Evolutionary conservation across 768 basidiomycete species (phyloP), one percentile per base, ranked within the genome.

Genomic region (Asterophora parasitica): DNA sequence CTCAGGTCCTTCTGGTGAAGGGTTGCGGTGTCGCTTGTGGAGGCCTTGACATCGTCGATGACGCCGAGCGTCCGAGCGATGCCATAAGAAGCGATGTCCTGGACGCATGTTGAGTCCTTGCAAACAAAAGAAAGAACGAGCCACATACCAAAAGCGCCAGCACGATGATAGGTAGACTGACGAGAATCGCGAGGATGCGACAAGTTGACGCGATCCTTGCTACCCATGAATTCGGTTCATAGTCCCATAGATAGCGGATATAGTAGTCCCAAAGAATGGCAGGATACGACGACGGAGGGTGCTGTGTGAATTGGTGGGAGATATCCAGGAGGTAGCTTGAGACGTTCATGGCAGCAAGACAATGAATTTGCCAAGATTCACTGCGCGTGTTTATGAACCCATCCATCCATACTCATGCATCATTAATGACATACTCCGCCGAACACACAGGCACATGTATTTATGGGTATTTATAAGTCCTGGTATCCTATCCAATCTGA

Each of bases 61-160:
- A 88, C 75, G 28, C 88, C 88, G 42, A 92, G 74, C 5, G 87
- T 90, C 49, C 88, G 82, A 10, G 85, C 89, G 60, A 92, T 86
- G 48, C 82, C 79, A 57, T 91, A 92, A 15, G 89, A 87, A 2
- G 80, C 72, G 46, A 91, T 79, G 62, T 92, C 88, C 88, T 91
- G 58, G 15, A 37, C 40, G 19, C 52, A 46, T 44, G 35, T 31
- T 27, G 36, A 42, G 44, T 37, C 23, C 6, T 36, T 16, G 33
- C 51, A 51, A 41, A 34, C 51, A 39, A 50, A 30, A 51, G 35
- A 46, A 52, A 42, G 42, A 23, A 51, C 37, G 48, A 7, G 42
- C 7, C 12, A 70, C 80, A 49, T 68, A 88, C 88, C 62, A 80
- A 59, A 10, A 78, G 63, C 27, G 64, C 70, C 20, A 80, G 63